phyloP scores from a whole-genome alignment of 371 early-diverging fungal genomes.

The Mortierella sp. region DNA sequence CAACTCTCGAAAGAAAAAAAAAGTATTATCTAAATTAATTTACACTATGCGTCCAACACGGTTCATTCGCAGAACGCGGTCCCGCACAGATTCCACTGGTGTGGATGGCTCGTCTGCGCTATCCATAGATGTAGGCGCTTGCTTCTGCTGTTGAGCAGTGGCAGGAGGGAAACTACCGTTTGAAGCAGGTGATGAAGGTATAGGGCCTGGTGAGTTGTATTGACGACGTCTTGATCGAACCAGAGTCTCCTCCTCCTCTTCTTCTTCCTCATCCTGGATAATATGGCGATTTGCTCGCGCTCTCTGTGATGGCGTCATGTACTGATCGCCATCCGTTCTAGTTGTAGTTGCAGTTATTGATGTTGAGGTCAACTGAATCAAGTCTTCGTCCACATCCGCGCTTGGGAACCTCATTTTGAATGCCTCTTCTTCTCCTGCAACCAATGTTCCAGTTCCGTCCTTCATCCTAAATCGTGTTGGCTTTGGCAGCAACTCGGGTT shows the following conservation, averaged over 20 bases:
- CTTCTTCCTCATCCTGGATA: constrained; percentile 11
- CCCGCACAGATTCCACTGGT: constrained; percentile 46
- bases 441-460: constrained; percentile 40
- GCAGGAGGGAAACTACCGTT: constrained; percentile 3
- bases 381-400: constrained; percentile 34
- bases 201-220: background rate
- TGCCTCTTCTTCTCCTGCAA: constrained; percentile 46
- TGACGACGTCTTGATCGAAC: constrained; percentile 28
- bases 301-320: constrained; percentile 43
- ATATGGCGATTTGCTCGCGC: constrained; percentile 1
- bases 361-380: constrained; percentile 7
- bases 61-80: constrained; percentile 47
- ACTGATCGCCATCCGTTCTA: background rate
- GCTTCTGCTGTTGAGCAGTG: background rate
- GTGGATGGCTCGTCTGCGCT: background rate
- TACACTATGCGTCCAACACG: constrained; percentile 40
- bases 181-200: background rate
- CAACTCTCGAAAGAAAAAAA: no score
- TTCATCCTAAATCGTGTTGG: constrained; percentile 56
- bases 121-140: background rate
- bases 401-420: constrained; percentile 46
- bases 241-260: constrained; percentile 49
- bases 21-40: background rate
- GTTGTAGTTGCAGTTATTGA: background rate
- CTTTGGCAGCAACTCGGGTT: constrained; percentile 49